Conservation (phyloP, 2,329 filamentous ascomycete species). For the Stemphylium lycopersici region DNA sequence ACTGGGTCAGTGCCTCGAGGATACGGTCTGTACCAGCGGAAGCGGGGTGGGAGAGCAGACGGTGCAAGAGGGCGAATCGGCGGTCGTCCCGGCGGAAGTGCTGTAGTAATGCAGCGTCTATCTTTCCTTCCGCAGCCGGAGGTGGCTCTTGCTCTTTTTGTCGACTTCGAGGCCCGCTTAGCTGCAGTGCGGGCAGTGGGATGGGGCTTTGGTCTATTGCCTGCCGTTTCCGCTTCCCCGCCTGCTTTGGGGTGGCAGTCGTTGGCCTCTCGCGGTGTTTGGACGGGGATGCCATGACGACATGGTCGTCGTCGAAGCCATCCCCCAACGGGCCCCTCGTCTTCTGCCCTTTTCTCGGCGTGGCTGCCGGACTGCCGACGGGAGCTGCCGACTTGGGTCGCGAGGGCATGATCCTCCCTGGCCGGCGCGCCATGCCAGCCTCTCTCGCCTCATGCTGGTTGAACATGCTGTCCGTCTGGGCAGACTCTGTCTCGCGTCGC, state of each 20-base stretch:
- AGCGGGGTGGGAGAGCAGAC: slow-evolving; percentile 68
- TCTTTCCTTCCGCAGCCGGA: not conserved
- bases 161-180: slow-evolving; percentile 47
- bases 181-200: slow-evolving; percentile 59
- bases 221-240: slow-evolving; percentile 70
- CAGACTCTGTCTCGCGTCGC: slow-evolving; percentile 68
- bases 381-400: slow-evolving; percentile 27
- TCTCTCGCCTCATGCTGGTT: slow-evolving; percentile 73
- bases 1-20: slow-evolving; percentile 70
- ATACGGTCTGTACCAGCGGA: slow-evolving; percentile 64
- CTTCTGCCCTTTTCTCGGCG: slow-evolving; percentile 66
- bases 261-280: slow-evolving; percentile 56
- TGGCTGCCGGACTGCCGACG: slow-evolving; percentile 53
- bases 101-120: slow-evolving; percentile 44
- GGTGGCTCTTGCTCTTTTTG: slow-evolving; percentile 43
- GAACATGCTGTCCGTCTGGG: slow-evolving; percentile 74
- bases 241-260: slow-evolving; percentile 65
- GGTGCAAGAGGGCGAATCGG: slow-evolving; percentile 59
- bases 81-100: slow-evolving; percentile 47
- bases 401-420: slow-evolving; percentile 44
- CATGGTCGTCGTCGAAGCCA: slow-evolving; percentile 75
- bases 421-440: slow-evolving; percentile 50
- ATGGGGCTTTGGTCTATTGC: slow-evolving; percentile 69
- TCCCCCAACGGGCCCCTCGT: slow-evolving; percentile 66
- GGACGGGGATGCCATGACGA: slow-evolving; percentile 62